These are phyloP conservation scores for Puya raimondii DNA, from an alignment of 176 grass and related monocot genomes.

Conservation along the genomic window DNA sequence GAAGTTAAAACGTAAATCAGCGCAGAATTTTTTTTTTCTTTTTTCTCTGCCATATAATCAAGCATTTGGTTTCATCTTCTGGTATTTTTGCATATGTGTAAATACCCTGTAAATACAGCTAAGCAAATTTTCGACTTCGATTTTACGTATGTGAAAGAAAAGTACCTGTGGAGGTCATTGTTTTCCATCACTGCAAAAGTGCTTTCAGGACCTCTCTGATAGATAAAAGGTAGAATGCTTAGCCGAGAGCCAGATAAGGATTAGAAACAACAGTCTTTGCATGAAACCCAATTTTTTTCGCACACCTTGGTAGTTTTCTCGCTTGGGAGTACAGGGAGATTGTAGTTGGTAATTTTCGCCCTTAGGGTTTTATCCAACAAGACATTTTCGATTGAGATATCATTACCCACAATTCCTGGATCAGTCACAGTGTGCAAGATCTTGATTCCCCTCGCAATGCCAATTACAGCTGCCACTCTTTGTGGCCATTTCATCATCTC, in stretches of 20 bases:
- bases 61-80: background rate
- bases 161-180: background rate
- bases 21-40: background rate
- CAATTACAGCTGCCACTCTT: slow-evolving; percentile 54
- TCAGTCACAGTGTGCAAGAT: slow-evolving; percentile 81
- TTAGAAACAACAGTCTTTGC: background rate
- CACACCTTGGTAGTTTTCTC: slow-evolving; percentile 46
- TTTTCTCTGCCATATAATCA: background rate
- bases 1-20: background rate
- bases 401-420: slow-evolving; percentile 74
- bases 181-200: background rate
- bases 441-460: slow-evolving; percentile 77
- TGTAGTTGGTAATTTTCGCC: slow-evolving; percentile 79
- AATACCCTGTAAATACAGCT: background rate
- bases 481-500: slow-evolving; percentile 59
- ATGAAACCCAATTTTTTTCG: background rate
- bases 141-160: background rate
- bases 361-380: slow-evolving; percentile 73
- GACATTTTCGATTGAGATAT: slow-evolving; percentile 72
- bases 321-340: slow-evolving; percentile 66
- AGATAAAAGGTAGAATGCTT: background rate
- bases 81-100: background rate
- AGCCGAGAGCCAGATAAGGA: background rate
- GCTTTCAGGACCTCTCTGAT: slow-evolving; percentile 1
- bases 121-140: background rate